Base-by-base conservation (phyloP, 1,284 basidiomycete species). In the Moesziomyces antarcticus region DNA sequence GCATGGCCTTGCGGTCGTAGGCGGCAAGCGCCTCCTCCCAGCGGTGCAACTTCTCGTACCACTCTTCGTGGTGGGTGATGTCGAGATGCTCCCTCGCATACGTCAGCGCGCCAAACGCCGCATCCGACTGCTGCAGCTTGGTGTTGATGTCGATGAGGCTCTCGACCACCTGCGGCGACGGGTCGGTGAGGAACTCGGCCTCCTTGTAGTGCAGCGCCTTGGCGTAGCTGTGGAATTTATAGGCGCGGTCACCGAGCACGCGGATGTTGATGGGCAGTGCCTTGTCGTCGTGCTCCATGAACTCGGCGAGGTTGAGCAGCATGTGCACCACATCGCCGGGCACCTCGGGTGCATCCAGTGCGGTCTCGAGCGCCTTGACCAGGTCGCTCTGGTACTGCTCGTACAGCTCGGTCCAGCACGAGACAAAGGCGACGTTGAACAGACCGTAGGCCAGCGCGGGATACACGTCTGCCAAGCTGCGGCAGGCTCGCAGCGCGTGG, bases 231-330 rank as follows among this genome's bases (percentile, higher is more conserved):
- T 94, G 92, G 85, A 93, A 95, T 75, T 92, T 92, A 86, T 93
- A 90, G 0, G 97, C 76, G 81, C 96, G 94, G 83, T 96, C 93
- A 54, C 97, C 97, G 6, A 99, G 89, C 14, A 93, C 92, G 52
- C 93, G 90, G 73, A 96, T 91, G 78, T 97, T 94, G 75, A 99
- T 97, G 0, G 94, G 94, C 1, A 99, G 87, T 1, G 93, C 89
- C 84, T 97, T 97, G 84, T 99, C 97, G 85, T 99, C 96, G 80
- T 98, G 97, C 85, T 99, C 97, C 93, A 99, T 97, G 84, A 99
- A 99, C 85, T 99, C 97, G 9, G 95, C 94, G n/a, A 99, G 88
- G 84, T 95, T 95, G 66, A 99, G 89, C 30, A 99, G 87, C 49
- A 93, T 90, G 83, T 97, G 93, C n/a, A 97, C 93, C 33, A 99